Evolutionary conservation across 257 asterid genomes (phyloP).

Genomic region (Ilex asprella): DNA sequence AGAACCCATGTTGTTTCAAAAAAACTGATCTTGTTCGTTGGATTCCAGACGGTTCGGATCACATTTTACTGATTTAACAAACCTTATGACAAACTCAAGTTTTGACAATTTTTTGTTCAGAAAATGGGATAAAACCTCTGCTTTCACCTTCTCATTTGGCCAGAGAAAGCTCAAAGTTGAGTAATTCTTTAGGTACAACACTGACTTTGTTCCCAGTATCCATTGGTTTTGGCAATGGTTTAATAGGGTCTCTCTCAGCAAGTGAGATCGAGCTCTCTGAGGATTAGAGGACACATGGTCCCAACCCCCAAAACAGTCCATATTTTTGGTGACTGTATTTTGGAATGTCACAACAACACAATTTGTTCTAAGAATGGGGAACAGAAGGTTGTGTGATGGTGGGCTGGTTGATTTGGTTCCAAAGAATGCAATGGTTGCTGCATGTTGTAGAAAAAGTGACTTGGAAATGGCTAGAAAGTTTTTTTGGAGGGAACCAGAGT

Average conservation of each 20-base stretch:
- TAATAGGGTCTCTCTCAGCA: constrained; percentile 37
- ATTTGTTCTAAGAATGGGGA: constrained; percentile 26
- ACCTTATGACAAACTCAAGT: constrained; percentile 36
- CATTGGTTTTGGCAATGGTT: constrained; percentile 19
- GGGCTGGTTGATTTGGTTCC: constrained; percentile 50
- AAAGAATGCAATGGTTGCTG: constrained; percentile 72
- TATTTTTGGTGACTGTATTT: constrained; percentile 81
- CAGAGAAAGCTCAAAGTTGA: constrained; percentile 23
- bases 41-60: constrained; percentile 51
- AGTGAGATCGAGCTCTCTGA: constrained; percentile 87
- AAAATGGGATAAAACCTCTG: constrained; percentile 18
- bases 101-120: constrained; percentile 31
- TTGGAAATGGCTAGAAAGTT: constrained; percentile 50
- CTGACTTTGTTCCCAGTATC: constrained; percentile 21
- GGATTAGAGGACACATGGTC: constrained; percentile 80
- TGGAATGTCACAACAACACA: constrained; percentile 57
- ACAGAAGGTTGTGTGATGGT: constrained; percentile 12
- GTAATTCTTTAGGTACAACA: constrained; percentile 20
- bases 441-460: constrained; percentile 76
- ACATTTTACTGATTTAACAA: constrained; percentile 33
- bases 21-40: constrained; percentile 52
- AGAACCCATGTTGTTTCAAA: constrained; percentile 20
- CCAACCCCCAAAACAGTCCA: constrained; percentile 88
- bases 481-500: constrained; percentile 34
- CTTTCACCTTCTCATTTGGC: constrained; percentile 13